Percentiles rank a stretch among this genome's conserved stretches.
These are phyloP conservation scores for Neopestalotiopsis rosae DNA, from an alignment of 2,329 filamentous ascomycete species.

Conservation along the genomic window DNA sequence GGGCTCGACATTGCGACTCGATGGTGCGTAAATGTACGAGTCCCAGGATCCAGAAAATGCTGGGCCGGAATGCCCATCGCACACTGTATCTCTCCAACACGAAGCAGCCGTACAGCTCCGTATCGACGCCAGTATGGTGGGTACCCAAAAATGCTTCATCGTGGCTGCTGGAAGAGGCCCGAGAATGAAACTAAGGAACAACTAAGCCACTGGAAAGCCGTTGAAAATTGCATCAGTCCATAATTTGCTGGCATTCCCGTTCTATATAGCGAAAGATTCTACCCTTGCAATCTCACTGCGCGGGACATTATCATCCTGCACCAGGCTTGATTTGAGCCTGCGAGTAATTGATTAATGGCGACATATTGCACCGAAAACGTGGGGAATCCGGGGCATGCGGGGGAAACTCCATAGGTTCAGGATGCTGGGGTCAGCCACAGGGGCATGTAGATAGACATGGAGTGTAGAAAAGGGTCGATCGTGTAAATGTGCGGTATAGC, in stretches of 20 bases:
- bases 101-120: conserved; percentile 4
- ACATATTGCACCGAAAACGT: neutral
- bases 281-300: neutral
- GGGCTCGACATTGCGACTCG: conserved; percentile 3
- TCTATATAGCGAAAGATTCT: neutral
- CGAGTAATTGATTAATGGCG: neutral
- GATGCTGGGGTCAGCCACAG: neutral
- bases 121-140: neutral
- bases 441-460: neutral
- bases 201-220: neutral
- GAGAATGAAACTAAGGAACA: neutral
- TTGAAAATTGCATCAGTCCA: neutral
- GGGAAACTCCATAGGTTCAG: neutral
- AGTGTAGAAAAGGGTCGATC: neutral
- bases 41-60: conserved; percentile 15
- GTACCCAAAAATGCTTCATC: neutral
- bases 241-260: neutral
- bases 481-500: neutral
- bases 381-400: neutral
- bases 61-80: conserved; percentile 13
- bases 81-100: conserved; percentile 18
- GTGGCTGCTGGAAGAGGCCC: neutral
- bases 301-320: neutral
- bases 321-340: neutral
- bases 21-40: conserved; percentile 14